phyloP scores from a whole-genome alignment of 2,329 filamentous ascomycete species.

The Colletotrichum musicola region DNA sequence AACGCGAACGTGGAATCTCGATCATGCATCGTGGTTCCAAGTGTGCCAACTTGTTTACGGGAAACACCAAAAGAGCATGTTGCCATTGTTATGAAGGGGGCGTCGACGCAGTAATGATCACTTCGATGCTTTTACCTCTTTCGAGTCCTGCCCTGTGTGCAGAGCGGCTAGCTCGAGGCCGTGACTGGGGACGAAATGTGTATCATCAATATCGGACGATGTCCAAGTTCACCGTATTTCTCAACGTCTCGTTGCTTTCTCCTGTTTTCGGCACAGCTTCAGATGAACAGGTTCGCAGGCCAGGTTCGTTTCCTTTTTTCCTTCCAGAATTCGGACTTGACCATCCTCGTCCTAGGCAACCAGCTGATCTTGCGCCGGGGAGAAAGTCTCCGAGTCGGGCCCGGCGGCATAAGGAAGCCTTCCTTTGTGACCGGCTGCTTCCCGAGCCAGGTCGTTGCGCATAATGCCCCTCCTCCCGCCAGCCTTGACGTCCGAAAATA shows the following conservation, averaged over 20 bases:
- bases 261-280: slow-evolving; percentile 29
- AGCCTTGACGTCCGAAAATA: slow-evolving; percentile 19
- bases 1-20: slow-evolving; percentile 29
- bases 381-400: slow-evolving; percentile 16
- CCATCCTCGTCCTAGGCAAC: neutral
- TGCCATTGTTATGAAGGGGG: slow-evolving; percentile 14
- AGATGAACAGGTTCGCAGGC: slow-evolving; percentile 19
- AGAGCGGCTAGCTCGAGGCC: slow-evolving; percentile 13
- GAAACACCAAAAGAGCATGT: neutral
- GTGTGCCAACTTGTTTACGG: slow-evolving; percentile 14
- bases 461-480: slow-evolving; percentile 4
- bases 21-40: slow-evolving; percentile 1
- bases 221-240: slow-evolving; percentile 17
- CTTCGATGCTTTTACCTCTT: slow-evolving; percentile 35
- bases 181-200: slow-evolving; percentile 16
- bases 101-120: slow-evolving; percentile 30
- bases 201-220: slow-evolving; percentile 32
- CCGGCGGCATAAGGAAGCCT: slow-evolving; percentile 22
- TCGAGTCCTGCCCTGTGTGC: slow-evolving; percentile 31
- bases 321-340: neutral
- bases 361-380: neutral
- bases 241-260: slow-evolving; percentile 36
- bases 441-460: slow-evolving; percentile 26
- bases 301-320: slow-evolving; percentile 16
- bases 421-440: slow-evolving; percentile 30